Evolutionary conservation across 1,139 yeast species (phyloP), one percentile per base, ranked within the genome.

Genomic region (Sugiyamaella castrensis): DNA sequence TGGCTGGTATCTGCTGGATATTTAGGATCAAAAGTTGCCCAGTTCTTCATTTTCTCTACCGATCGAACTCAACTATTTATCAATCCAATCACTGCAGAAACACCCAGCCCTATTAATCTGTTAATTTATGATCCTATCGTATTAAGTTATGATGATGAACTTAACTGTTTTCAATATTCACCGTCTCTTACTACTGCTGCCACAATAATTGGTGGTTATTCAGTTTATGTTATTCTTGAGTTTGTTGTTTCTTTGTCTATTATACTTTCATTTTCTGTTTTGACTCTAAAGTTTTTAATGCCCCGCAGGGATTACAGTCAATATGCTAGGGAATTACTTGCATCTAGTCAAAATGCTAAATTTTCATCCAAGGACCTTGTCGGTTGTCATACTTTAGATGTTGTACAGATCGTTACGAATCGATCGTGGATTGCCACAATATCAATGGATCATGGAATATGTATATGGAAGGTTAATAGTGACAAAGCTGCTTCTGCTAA

Each of bases 391-490:
- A 66, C 71, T 27, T 68, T 85, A 45, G 95, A 87, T 64, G 75
- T 86, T 7, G 72, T 84, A 34, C 75, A 75, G 53, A 70, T 86
- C 11, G 70, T 69, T 71, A 41, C 71, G 74, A 43, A 75, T 76
- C 58, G 84, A 83, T 10, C 82, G 75, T 61, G 56, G 50, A 70
- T 87, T 35, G 82, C 84, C 0, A 77, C 91, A 0, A 75, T 84
- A 29, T 91, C 91, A 3, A 68, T 87, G 57, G 95, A 87, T 60
- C 89, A 84, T 58, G 79, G 75, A 52, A 73, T 87, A 1, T 66
- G 80, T 34, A 78, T 86, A 9, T 87, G 95, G 95, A 81, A 87
- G 1, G 94, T 92, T 1, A 67, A 87, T 0, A 94, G 91, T 26
- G 26, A 16, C 9, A 38, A 37, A 8, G 15, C 36, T 9, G 29